Base-by-base conservation (phyloP, 495 filamentous ascomycete genomes). In the Amniculicola lignicola region DNA sequence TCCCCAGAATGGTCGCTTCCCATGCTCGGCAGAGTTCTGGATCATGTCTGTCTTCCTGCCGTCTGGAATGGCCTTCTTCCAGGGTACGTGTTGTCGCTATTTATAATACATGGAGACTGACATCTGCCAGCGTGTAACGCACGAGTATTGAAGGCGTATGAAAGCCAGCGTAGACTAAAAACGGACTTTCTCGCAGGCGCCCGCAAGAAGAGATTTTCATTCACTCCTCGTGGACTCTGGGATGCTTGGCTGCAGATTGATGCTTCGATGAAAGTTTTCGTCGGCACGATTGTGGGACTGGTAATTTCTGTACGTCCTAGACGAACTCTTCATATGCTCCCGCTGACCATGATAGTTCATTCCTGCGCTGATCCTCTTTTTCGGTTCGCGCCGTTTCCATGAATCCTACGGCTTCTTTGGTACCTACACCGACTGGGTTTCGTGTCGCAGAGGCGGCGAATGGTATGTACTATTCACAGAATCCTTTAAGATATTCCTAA, bases 31-130 rank as follows among this genome's bases (percentile, higher is more conserved):
- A 15, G 77, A 87, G 63, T 90, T 77, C 69, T 90, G 85, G 84
- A 75, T 88, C 64, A 90, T 90, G 86, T 78, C 82, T 44, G 76
- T 82, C 36, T 85, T 80, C 66, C 73, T 89, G 25, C 86, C 86
- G 2, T 76, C 82, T 22, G 86, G 86, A 23, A 78, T 89, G 57
- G 85, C 81, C 15, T 68, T 87, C 2, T 89, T 89, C 69, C 84
- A 88, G 61, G 86, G 65, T 68, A 44, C n/a, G 45, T 29, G 9
- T 12, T 47, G 7, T 25, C 29, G 7, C 25, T 43, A 15, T 6
- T 2, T 41, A 5, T 2, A 16, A 36, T n/a, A 7, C 11, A 3
- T 14, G 18, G 22, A 28, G 38, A 21, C 42, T 61, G 12, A 52
- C 38, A 15, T 38, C 21, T 12, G 24, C 6, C 33, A 67, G 57